Conservation (phyloP, 2,329 filamentous ascomycete genomes). For the Dendrostoma leiphaemia region DNA sequence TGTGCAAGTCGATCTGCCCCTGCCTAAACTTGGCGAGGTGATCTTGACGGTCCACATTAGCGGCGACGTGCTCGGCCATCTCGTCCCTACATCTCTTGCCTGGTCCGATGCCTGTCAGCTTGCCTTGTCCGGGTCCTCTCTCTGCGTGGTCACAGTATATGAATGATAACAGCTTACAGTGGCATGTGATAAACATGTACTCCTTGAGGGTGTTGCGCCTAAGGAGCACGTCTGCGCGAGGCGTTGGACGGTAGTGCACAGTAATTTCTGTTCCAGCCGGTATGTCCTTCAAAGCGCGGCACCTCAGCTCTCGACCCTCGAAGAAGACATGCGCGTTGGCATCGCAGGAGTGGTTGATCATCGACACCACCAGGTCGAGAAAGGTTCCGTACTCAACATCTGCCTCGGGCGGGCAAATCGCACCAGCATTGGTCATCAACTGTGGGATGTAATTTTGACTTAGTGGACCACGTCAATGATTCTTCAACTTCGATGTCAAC, state of each 20-base stretch:
- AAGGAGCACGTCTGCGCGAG: conserved; percentile 23
- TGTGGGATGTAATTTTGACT: conserved; percentile 7
- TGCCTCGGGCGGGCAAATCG: conserved; percentile 22
- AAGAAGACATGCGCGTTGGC: conserved; percentile 33
- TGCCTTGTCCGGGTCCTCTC: background rate
- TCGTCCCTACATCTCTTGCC: conserved; percentile 28
- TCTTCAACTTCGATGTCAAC: background rate
- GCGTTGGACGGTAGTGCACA: conserved; percentile 28
- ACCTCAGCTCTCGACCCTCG: conserved; percentile 28
- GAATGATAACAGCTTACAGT: conserved; percentile 24
- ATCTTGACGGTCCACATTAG: conserved; percentile 8
- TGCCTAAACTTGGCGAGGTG: conserved; percentile 18
- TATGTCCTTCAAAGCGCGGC: conserved; percentile 30
- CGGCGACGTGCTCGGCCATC: conserved; percentile 18
- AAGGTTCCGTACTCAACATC: conserved; percentile 25
- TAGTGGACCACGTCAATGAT: no score
- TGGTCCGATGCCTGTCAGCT: conserved; percentile 2
- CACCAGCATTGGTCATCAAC: conserved; percentile 27
- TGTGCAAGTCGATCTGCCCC: conserved; percentile 19
- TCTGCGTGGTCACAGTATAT: no score
- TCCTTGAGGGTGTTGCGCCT: conserved; percentile 23
- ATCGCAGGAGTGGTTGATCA: conserved; percentile 36
- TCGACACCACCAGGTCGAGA: conserved; percentile 29
- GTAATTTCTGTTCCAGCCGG: conserved; percentile 33
- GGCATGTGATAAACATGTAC: conserved; percentile 27